These are phyloP conservation scores for Kwoniella botswanensis DNA, from an alignment of 768 basidiomycete genomes.

Conservation along the genomic window DNA sequence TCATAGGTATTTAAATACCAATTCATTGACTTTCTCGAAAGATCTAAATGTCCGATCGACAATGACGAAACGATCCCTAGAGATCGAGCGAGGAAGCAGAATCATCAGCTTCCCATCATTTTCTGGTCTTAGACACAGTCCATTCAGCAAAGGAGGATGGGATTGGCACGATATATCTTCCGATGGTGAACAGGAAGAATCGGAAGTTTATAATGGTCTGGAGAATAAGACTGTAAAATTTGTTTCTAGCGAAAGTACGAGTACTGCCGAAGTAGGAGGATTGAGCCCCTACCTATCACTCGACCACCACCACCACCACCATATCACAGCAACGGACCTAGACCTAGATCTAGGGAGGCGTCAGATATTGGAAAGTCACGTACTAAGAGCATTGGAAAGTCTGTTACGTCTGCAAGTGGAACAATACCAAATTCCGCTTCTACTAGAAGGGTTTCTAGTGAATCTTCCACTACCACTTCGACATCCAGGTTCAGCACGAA, in stretches of 20 bases:
- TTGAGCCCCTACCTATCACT: neutral
- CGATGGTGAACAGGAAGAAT: conserved; percentile 56
- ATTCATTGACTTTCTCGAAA: neutral
- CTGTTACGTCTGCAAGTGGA: too few relatives aligned
- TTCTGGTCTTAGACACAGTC: conserved; percentile 61
- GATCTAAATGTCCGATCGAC: neutral
- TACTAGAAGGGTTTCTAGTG: neutral
- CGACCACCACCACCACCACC: neutral
- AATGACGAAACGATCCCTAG: conserved; percentile 54
- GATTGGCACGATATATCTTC: conserved; percentile 65
- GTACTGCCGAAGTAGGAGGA: conserved; percentile 6
- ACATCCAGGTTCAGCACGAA: neutral
- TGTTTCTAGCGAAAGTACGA: conserved; percentile 30
- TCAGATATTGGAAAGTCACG: too few relatives aligned
- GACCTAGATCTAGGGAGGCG: too few relatives aligned
- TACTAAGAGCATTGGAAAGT: too few relatives aligned
- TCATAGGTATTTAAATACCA: conserved; percentile 13
- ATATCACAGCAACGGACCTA: too few relatives aligned
- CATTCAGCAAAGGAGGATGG: conserved; percentile 68
- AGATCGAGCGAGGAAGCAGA: conserved; percentile 64
- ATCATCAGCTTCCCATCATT: conserved; percentile 61
- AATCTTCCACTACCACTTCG: too few relatives aligned
- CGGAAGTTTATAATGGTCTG: conserved; percentile 16
- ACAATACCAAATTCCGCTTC: neutral
- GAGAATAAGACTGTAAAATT: conserved; percentile 30